Evolutionary conservation across 2,329 filamentous ascomycete genomes (phyloP).

Genomic region (Colletotrichum magnum): DNA sequence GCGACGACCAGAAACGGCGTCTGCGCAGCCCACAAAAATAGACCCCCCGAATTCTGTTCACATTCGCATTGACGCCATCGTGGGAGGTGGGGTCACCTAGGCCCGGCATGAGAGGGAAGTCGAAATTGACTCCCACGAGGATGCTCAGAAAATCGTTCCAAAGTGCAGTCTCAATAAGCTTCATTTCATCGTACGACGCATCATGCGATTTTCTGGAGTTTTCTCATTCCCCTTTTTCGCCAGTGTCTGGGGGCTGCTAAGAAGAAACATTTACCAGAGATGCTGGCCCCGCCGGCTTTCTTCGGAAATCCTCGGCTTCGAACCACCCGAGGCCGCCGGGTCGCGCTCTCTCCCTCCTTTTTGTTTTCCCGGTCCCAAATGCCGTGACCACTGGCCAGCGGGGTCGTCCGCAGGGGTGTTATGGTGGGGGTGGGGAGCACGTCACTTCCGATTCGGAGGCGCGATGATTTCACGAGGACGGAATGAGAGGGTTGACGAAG

Average conservation of each 20-base stretch:
- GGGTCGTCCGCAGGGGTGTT: not conserved
- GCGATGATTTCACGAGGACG: not conserved
- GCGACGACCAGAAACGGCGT: conserved; percentile 20
- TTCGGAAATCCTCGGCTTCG: conserved; percentile 15
- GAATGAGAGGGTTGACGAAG: not conserved
- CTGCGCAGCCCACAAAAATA: conserved; percentile 18
- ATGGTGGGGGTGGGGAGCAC: conserved; percentile 7
- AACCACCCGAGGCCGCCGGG: not conserved
- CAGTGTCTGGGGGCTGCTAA: not conserved
- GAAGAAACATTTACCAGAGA: not conserved
- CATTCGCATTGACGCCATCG: not conserved
- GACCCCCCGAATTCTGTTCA: conserved; percentile 8
- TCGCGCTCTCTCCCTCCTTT: conserved; percentile 14
- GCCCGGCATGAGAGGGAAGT: too few relatives aligned
- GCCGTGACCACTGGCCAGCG: conserved; percentile 7
- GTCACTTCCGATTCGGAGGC: conserved; percentile 11
- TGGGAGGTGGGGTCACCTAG: too few relatives aligned
- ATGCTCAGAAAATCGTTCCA: too few relatives aligned
- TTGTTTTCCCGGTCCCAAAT: conserved; percentile 29
- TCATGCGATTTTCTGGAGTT: not conserved
- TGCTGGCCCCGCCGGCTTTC: conserved; percentile 1
- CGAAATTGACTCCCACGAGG: too few relatives aligned
- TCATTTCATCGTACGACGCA: too few relatives aligned
- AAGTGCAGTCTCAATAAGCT: too few relatives aligned
- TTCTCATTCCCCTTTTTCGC: not conserved